Evolutionary conservation across 805 yeast genomes (phyloP), one percentile per base, ranked within the genome.

Genomic region (Lachancea dasiensis): DNA sequence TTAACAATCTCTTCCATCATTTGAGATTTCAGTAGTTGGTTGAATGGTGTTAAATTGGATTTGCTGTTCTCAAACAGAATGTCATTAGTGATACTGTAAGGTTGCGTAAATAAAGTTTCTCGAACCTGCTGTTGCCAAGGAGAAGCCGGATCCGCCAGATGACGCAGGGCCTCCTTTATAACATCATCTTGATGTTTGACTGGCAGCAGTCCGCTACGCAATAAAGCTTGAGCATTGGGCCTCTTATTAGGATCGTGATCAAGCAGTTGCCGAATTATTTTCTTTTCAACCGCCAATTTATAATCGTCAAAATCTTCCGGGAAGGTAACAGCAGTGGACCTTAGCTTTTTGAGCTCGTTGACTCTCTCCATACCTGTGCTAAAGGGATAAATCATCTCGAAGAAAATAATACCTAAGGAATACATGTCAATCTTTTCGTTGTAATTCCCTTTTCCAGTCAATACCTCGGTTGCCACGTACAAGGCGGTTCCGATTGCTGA

Each of bases 361-460:
- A 82, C 86, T 36, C 98, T 70, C 57, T 92, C 99, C 97, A 92
- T 92, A 2, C 86, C 89, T 0, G 99, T 92, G n/a, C 70, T 69
- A 50, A 90, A 69, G 1, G 80, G 70, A 56, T 79, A 86, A 20
- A 86, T 74, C 98, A 92, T 92, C 56, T 92, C 98, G 58, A 92
- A 92, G 54, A 92, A 86, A 1, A 92, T 92, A 24, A 92, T 77
- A 3, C 99, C 99, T 27, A 92, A 63, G 0, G 98, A 87, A 57
- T 87, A 92, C 83, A 92, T 81, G 58, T 92, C 99, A 26, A 92
- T 95, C 49, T 92, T 92, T 46, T 85, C 95, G 55, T 90, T 81
- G 57, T 92, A 92, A n/a, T 72, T 67, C 3, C 81, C 81, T 30
- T 67, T 69, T 1, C 92, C 92, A 13, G 73, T 68, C 6, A 84